Base-by-base conservation (phyloP, 805 yeast species). In the Yueomyces sinensis region DNA sequence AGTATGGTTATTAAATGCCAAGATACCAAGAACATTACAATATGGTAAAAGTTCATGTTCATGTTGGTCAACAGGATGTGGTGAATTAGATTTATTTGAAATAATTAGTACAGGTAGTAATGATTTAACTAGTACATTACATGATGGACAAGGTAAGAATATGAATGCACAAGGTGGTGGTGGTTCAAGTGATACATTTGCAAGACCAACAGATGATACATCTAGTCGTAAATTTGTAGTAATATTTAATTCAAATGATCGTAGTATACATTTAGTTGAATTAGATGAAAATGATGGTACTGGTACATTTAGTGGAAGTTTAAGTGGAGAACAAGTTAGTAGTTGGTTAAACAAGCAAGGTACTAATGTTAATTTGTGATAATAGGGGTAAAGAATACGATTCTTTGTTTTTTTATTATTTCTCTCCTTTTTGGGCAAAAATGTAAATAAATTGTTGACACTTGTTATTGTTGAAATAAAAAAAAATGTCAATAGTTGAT, bases 61-160 rank as follows among this genome's bases (percentile, higher is more conserved):
- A 25, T 91, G 98, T 72, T 91, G 98, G 98, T 49, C 71, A 35
- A 70, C 93, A 35, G 97, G 97, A 40, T 91, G 98, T 66, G 98
- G 98, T 65, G 98, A 91, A 69, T 68, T 91, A 50, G 98, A 91
- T 63, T 67, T 86, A 50, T 91, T 89, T 52, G 98, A 91, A 71
- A 69, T 89, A 46, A 70, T 91, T 46, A 64, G 75, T 40, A 45
- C 79, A 25, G 95, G 94, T 45, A 74, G 82, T 41, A 63, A 66
- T 55, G 74, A 76, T 56, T 65, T 87, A 59, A 74, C 80, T 48
- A 66, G 82, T 38, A 89, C 83, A 55, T 63, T 89, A 50, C 97
- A 89, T 65, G 74, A 71, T 54, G 82, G 81, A 45, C 56, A 50
- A 43, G 95, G 94, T 49, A 59, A 62, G 44, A 55, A 66, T 44